These are phyloP conservation scores for Annulohypoxylon maeteangense DNA, from an alignment of 495 filamentous ascomycete genomes.

Conservation along the genomic window DNA sequence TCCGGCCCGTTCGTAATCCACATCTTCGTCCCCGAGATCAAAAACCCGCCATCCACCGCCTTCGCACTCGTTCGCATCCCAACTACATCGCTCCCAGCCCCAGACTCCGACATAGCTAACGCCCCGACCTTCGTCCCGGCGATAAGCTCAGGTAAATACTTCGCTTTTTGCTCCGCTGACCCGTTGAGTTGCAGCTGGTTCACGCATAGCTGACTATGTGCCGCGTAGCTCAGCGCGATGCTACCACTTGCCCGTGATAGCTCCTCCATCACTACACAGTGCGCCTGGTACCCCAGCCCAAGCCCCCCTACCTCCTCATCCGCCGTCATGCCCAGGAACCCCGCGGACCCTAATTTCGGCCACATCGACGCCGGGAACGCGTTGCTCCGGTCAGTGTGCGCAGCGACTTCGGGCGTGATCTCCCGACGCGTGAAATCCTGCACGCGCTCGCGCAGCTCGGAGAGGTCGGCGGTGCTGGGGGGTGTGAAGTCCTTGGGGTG, in stretches of 20 bases:
- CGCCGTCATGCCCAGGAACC: slow-evolving; percentile 91
- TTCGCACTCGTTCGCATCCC: slow-evolving; percentile 91
- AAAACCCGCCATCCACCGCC: slow-evolving; percentile 82
- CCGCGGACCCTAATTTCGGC: slow-evolving; percentile 91
- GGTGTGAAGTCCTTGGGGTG: slow-evolving; percentile 86
- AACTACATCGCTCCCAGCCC: slow-evolving; percentile 91
- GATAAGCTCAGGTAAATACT: slow-evolving; percentile 83
- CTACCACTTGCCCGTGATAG: slow-evolving; percentile 73
- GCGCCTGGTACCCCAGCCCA: slow-evolving; percentile 95
- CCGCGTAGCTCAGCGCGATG: slow-evolving; percentile 91
- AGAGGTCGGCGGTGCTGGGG: slow-evolving; percentile 77
- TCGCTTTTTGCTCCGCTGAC: slow-evolving; percentile 76
- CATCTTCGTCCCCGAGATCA: slow-evolving; percentile 96
- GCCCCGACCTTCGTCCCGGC: slow-evolving; percentile 86
- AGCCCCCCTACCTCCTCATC: slow-evolving; percentile 94
- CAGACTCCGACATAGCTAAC: slow-evolving; percentile 94
- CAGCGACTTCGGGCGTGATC: slow-evolving; percentile 85
- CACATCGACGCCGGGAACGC: slow-evolving; percentile 92
- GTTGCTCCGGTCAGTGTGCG: slow-evolving; percentile 83
- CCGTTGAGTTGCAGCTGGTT: slow-evolving; percentile 97
- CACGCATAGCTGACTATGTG: slow-evolving; percentile 95
- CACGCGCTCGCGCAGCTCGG: slow-evolving; percentile 87
- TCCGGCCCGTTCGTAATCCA: slow-evolving; percentile 99
- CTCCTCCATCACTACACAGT: slow-evolving; percentile 97
- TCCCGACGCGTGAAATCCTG: slow-evolving; percentile 91